These are phyloP conservation scores for Xylariaceae sp. DNA, from an alignment of 2,329 filamentous ascomycete species.

Conservation along the genomic window DNA sequence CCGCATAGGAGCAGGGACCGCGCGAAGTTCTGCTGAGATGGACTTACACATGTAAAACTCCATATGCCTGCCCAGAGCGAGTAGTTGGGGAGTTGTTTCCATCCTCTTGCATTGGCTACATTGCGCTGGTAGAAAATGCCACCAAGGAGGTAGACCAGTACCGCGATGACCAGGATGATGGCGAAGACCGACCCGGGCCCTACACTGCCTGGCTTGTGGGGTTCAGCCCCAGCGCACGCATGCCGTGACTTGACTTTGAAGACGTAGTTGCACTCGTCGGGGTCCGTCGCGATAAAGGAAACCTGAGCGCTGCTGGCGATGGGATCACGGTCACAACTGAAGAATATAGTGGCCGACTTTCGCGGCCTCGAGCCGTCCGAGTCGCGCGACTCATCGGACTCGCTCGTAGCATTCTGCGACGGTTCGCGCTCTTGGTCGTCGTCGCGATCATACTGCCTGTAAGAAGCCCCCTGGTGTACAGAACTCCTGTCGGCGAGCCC, in stretches of 20 bases:
- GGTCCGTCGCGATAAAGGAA: slow-evolving; percentile 77
- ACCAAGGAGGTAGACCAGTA: slow-evolving; percentile 85
- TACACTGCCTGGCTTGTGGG: slow-evolving; percentile 68
- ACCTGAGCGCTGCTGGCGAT: slow-evolving; percentile 62
- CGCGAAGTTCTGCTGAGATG: slow-evolving; percentile 2
- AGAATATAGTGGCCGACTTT: slow-evolving; percentile 85
- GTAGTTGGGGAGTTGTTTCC: slow-evolving; percentile 94
- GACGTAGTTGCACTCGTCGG: slow-evolving; percentile 91
- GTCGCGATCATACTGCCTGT: slow-evolving; percentile 27
- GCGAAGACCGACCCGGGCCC: slow-evolving; percentile 76
- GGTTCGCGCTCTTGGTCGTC: slow-evolving; percentile 21
- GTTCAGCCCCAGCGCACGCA: slow-evolving; percentile 67
- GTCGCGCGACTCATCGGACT: slow-evolving; percentile 16
- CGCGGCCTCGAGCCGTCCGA: slow-evolving; percentile 35
- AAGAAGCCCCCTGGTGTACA: slow-evolving; percentile 33
- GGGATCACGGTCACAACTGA: slow-evolving; percentile 85
- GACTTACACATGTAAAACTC: slow-evolving; percentile 74
- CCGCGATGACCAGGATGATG: slow-evolving; percentile 72
- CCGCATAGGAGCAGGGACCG: no score
- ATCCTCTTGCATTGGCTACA: slow-evolving; percentile 89
- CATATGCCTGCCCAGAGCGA: slow-evolving; percentile 85
- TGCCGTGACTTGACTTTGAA: slow-evolving; percentile 87
- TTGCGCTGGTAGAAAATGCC: slow-evolving; percentile 95
- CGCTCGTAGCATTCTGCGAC: slow-evolving; percentile 10
- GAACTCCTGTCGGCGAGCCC: slow-evolving; percentile 21